Evolutionary conservation across 1,139 yeast species (phyloP).

Genomic region (Yamadazyma taylorii): DNA sequence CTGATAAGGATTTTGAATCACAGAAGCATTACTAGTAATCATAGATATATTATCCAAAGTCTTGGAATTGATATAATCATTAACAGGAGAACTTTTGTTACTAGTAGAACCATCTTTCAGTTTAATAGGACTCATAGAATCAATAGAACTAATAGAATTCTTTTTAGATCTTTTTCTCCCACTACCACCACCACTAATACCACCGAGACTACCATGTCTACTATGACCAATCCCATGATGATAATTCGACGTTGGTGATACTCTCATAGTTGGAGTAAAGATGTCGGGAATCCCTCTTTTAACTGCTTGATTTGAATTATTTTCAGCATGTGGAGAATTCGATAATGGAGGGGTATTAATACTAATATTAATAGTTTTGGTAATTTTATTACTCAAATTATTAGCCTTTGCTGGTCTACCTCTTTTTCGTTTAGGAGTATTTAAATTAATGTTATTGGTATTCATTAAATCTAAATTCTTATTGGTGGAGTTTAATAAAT

Average conservation of each 20-base stretch:
- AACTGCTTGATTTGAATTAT: conserved; percentile 40
- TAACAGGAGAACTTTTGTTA: conserved; percentile 10
- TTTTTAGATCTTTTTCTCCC: conserved; percentile 16
- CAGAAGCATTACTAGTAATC: conserved; percentile 20
- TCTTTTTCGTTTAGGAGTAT: conserved; percentile 39
- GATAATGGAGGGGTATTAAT: conserved; percentile 38
- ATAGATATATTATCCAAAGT: conserved; percentile 36
- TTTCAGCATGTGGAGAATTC: conserved; percentile 33
- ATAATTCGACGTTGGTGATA: conserved; percentile 29
- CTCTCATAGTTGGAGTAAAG: conserved; percentile 49
- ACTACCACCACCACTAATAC: no score
- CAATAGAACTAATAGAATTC: conserved; percentile 12
- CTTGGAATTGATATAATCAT: conserved; percentile 27
- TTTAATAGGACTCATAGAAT: conserved; percentile 10
- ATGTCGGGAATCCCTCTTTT: conserved; percentile 48
- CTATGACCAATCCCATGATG: background rate
- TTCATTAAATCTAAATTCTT: conserved; percentile 5
- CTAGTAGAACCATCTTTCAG: conserved; percentile 5
- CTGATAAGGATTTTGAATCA: conserved; percentile 11
- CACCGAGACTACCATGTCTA: conserved; percentile 1
- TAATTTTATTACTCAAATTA: conserved; percentile 40
- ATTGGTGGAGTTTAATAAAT: conserved; percentile 4
- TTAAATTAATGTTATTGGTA: conserved; percentile 2
- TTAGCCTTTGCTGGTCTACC: conserved; percentile 51
- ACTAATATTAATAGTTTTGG: conserved; percentile 44